Evolutionary conservation across 495 filamentous ascomycete species (phyloP), one percentile per base, ranked within the genome.

Genomic region (Aspergillus homomorphus): DNA sequence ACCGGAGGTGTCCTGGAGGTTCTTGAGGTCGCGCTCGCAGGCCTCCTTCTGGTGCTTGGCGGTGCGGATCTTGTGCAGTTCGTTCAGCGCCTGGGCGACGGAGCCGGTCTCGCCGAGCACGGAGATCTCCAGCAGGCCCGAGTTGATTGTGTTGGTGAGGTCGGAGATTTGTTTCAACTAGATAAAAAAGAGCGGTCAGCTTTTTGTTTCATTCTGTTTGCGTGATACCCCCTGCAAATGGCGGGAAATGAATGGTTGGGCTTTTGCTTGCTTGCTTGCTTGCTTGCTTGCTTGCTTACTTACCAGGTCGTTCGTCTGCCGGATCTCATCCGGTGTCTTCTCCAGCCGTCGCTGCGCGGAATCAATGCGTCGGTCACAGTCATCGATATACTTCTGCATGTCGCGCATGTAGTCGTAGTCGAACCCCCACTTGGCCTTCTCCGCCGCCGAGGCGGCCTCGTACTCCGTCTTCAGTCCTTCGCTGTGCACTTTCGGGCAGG

Each of bases 291-390:
- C n/a, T n/a, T n/a, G n/a, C n/a, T n/a, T n/a, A n/a, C 75, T 45
- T 74, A 87, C 81, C 58, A 98, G 75, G 19, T 86, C 82, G 70
- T 97, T 97, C n/a, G 94, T 98, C 80, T 97, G 90, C 33, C 89
- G 79, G 56, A 99, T 96, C 79, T 99, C 94, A 72, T 99, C 95
- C 45, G 92, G 91, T 0, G 95, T 98, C 81, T 98, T 98, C 73
- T 99, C 94, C 51, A 99, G 77, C 43, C 93, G 80, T 19, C 91
- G 82, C 77, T 98, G 93, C 23, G 92, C 91, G 1, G 84, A 81
- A 54, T 96, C 90, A 68, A 99, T 99, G 45, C 91, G 82, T 41
- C 92, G 84, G 73, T 99, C 95, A 80, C 94, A 98, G 63, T 97
- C 92, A 67, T 94, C 91, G 68, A 99, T 94, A 69, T 96, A 93